Base-by-base conservation (phyloP, 2,329 filamentous ascomycete genomes). In the Septoria petroselini region DNA sequence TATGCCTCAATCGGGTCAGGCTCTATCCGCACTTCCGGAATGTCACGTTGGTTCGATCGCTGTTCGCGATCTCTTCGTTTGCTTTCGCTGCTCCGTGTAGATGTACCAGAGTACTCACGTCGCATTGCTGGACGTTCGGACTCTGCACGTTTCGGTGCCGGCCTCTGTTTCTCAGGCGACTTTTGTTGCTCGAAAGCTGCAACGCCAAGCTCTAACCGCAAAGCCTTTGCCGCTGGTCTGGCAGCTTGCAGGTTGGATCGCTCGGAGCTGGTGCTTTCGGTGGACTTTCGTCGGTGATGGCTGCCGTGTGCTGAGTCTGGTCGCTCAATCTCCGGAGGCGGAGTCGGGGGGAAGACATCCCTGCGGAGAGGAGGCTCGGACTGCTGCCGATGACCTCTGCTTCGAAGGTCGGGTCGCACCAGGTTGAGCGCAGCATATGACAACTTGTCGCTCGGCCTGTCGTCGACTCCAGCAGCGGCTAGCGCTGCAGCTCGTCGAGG, bases 341-440 rank as follows among this genome's bases (percentile, higher is more conserved):
- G 93, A n/a, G 93, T 97, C n/a, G 93, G 93, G 14, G 93, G 93
- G 73, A 97, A 96, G 55, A 91, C 81, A 62, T 87, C 88, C 62
- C 89, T 83, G 65, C 81, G 82, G 57, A 83, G 75, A 0, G 88
- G 88, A 7, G 89, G 88, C 65, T 93, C 90, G 14, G 88, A 93
- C 65, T 93, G 88, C 63, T 94, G 88, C 63, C 86, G 81, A 58
- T 73, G 72, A 8, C 43, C 48, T 57, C 87, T 82, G 64, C 86
- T 91, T 60, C 81, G 79, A 27, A 97, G 75, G 41, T 86, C 87
- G 25, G 88, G 85, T 67, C 93, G 93, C 54, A 97, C 91, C 7
- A 97, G 81, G 62, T 97, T 95, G 31, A 89, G 89, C 3, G 91
- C 91, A 19, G 88, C 93, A 63, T 86, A 97, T 1, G 91, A 96